Evolutionary conservation across 129 eudicot species (phyloP).

Genomic region (Centella asiatica): DNA sequence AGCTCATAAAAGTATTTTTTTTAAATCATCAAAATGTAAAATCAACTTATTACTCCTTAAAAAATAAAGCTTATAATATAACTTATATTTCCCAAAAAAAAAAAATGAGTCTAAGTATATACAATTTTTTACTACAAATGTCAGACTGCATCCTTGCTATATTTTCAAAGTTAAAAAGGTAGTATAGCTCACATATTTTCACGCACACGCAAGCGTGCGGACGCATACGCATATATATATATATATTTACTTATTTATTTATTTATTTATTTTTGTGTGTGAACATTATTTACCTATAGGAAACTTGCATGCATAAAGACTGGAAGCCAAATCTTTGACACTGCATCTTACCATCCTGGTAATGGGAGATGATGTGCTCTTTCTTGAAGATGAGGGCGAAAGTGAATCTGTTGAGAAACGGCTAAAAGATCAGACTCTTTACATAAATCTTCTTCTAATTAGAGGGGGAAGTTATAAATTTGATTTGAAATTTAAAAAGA

Average conservation of each 20-base stretch:
- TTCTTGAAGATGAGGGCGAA: background rate
- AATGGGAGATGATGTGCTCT: background rate
- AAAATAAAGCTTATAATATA: too few species aligned
- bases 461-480: background rate
- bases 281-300: background rate
- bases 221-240: background rate
- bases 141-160: too few species aligned
- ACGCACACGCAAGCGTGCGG: background rate
- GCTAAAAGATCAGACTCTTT: too few species aligned
- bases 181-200: too few species aligned
- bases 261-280: background rate
- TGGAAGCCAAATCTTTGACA: background rate
- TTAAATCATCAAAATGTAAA: background rate
- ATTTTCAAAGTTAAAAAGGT: too few species aligned
- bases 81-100: too few species aligned
- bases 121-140: too few species aligned
- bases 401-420: background rate
- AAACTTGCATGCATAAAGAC: conserved; percentile 2
- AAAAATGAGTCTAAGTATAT: too few species aligned
- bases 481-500: conserved; percentile 1
- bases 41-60: too few species aligned
- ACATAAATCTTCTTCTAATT: background rate
- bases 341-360: background rate
- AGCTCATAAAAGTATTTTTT: background rate
- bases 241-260: too few species aligned